Evolutionary conservation across 2,329 filamentous ascomycete genomes (phyloP).

Genomic region (Colletotrichum siamense): DNA sequence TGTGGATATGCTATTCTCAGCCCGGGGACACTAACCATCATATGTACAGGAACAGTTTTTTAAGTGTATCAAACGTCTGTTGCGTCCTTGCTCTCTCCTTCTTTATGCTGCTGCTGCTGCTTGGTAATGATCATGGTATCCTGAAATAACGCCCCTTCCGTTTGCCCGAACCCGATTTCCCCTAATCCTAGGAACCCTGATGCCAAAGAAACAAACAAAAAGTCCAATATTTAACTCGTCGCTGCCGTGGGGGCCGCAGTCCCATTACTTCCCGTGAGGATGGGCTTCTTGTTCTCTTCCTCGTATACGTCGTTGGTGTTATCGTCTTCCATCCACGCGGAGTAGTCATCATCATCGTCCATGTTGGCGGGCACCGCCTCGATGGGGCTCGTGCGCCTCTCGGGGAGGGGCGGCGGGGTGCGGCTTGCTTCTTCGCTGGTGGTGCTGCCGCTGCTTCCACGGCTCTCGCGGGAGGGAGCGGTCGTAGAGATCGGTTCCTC

Average conservation of each 20-base stretch:
- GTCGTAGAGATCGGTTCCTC: neutral
- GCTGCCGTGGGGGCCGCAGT: neutral
- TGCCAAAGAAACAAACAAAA: neutral
- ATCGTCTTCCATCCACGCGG: slow-evolving; percentile 36
- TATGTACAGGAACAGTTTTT: neutral
- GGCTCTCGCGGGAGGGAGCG: neutral
- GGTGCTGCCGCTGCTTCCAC: neutral
- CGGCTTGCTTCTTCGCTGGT: slow-evolving; percentile 11
- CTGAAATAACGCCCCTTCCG: neutral
- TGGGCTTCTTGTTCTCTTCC: neutral
- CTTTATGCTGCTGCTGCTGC: neutral
- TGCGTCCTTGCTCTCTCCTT: neutral
- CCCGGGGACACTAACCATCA: neutral
- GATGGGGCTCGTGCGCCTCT: slow-evolving; percentile 17
- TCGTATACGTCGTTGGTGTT: neutral
- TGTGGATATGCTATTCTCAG: neutral
- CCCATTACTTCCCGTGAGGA: neutral
- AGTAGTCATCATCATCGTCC: slow-evolving; percentile 38
- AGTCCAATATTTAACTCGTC: neutral
- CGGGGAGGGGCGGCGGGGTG: slow-evolving; percentile 7
- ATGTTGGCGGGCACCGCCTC: slow-evolving; percentile 21
- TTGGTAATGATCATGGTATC: neutral
- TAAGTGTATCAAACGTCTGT: neutral
- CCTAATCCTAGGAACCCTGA: neutral
- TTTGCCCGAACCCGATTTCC: neutral